Evolutionary conservation across 495 filamentous ascomycete species (phyloP).

Genomic region (Tuber magnatum): DNA sequence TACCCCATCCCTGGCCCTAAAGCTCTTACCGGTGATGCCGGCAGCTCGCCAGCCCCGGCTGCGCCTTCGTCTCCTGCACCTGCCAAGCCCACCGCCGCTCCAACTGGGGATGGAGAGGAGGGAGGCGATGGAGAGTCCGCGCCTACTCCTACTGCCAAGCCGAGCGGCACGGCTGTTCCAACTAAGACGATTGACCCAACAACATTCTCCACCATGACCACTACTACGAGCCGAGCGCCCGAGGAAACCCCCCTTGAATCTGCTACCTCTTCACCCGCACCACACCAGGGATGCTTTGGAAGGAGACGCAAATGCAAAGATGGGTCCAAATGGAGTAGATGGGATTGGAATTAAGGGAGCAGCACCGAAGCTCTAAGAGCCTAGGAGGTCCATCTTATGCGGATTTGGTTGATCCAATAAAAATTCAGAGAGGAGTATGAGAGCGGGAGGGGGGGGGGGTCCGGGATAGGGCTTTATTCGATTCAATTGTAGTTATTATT

Average conservation of each 20-base stretch:
- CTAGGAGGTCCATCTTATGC: not conserved
- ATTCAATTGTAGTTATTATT: not conserved
- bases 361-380: not conserved
- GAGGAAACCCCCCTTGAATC: not conserved
- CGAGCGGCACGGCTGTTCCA: not conserved
- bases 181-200: not conserved
- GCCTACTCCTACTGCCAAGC: not conserved
- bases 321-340: too few species aligned
- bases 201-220: not conserved
- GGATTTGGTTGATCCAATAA: not conserved
- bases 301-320: not conserved
- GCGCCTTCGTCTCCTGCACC: not conserved
- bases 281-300: not conserved
- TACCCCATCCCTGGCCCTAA: conserved; percentile 23
- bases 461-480: not conserved
- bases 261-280: not conserved
- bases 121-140: not conserved
- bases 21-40: not conserved
- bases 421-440: not conserved
- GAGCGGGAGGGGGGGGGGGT: not conserved
- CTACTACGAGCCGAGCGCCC: not conserved
- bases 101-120: not conserved
- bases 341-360: not conserved
- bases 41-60: not conserved
- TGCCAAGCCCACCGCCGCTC: not conserved